phyloP scores from a whole-genome alignment of 2,329 filamentous ascomycete species.

The Akanthomyces muscarius region DNA sequence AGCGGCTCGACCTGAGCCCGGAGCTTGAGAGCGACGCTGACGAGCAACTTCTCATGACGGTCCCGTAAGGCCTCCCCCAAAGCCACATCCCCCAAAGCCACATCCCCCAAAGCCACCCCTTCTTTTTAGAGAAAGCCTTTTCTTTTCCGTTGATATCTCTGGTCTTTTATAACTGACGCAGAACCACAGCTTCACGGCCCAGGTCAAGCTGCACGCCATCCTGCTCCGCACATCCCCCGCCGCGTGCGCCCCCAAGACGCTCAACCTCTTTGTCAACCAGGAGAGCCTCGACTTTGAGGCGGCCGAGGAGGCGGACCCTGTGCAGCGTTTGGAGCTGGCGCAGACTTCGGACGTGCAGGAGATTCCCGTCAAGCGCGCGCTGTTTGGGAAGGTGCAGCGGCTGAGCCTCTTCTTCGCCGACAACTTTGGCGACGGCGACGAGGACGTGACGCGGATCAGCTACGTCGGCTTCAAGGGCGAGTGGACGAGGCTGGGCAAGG shows the following conservation, averaged over 20 bases:
- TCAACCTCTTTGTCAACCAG: conserved; percentile 85
- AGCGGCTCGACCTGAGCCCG: conserved; percentile 66
- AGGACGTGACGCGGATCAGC: conserved; percentile 71
- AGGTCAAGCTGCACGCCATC: conserved; percentile 88
- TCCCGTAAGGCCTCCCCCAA: conserved; percentile 64
- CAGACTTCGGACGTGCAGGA: conserved; percentile 82
- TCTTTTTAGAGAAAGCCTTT: background rate
- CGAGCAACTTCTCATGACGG: conserved; percentile 87
- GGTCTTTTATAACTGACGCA: background rate
- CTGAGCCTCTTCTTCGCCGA: conserved; percentile 86
- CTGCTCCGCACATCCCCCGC: conserved; percentile 75
- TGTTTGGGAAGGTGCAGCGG: conserved; percentile 80
- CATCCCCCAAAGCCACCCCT: background rate
- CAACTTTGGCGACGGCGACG: conserved; percentile 78
- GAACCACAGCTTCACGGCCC: conserved; percentile 72
- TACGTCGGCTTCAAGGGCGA: conserved; percentile 94
- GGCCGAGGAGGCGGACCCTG: conserved; percentile 64
- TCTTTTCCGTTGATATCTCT: no score
- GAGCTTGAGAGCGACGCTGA: conserved; percentile 84
- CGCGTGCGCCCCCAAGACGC: conserved; percentile 68
- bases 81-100: background rate
- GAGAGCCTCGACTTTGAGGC: conserved; percentile 80
- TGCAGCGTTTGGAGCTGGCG: conserved; percentile 72
- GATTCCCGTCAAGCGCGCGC: conserved; percentile 77
- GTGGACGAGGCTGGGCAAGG: conserved; percentile 74